Evolutionary conservation across 2,329 filamentous ascomycete species (phyloP).

Genomic region (Apiospora phragmitis): DNA sequence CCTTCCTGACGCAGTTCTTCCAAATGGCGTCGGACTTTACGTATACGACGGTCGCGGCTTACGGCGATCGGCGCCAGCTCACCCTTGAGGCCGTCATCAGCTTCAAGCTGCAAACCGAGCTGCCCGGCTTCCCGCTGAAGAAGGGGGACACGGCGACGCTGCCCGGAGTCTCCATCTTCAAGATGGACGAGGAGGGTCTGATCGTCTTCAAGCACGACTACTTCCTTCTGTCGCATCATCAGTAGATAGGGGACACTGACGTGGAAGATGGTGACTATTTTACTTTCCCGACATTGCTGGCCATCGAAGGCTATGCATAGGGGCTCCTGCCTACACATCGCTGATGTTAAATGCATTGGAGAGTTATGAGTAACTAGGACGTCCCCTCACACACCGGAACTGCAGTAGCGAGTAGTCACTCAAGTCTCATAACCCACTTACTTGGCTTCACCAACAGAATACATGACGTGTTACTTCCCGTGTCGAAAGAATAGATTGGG

Average conservation of each 20-base stretch:
- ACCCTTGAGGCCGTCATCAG: not conserved
- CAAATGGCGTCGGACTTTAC: not conserved
- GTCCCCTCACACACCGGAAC: too few species aligned
- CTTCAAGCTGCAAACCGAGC: not conserved
- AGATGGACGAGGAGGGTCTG: not conserved
- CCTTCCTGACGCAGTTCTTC: not conserved
- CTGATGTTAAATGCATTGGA: too few species aligned
- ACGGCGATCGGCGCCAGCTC: not conserved
- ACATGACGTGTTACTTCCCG: too few species aligned
- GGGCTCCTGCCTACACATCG: too few species aligned
- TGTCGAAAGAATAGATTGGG: too few species aligned
- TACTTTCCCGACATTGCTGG: too few species aligned
- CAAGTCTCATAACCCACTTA: too few species aligned
- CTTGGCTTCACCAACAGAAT: too few species aligned
- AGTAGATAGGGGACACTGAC: not conserved
- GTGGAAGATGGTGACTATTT: not conserved
- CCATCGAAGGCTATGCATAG: too few species aligned
- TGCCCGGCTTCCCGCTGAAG: not conserved
- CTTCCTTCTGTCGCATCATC: not conserved
- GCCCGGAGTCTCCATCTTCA: not conserved
- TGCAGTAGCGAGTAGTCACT: too few species aligned
- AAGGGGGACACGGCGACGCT: not conserved
- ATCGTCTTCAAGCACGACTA: not conserved
- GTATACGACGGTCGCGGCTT: not conserved
- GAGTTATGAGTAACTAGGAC: too few species aligned